Conservation (phyloP, 441 rosid genomes). For the Syzygium malaccense region DNA sequence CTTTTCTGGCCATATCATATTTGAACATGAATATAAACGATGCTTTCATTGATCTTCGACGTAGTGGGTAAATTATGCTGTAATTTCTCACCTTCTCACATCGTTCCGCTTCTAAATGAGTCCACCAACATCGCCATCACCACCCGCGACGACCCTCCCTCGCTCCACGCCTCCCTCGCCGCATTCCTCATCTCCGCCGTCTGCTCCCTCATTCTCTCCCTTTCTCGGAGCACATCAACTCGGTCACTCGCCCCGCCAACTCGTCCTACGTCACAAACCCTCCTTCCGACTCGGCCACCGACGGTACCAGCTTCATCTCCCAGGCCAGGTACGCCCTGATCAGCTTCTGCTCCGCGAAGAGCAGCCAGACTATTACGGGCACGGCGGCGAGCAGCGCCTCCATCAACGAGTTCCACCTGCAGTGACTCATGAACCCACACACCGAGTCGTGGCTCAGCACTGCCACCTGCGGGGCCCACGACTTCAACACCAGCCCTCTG, state of each 20-base stretch:
- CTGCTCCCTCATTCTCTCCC: not conserved
- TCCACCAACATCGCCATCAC: not conserved
- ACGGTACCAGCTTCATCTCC: constrained; percentile 28
- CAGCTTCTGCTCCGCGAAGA: constrained; percentile 30
- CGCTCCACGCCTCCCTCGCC: not conserved
- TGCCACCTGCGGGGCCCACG: constrained; percentile 19
- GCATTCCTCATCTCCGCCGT: not conserved
- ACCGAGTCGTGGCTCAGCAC: constrained; percentile 1
- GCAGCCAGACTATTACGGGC: constrained; percentile 37
- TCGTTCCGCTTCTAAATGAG: not conserved
- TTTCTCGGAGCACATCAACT: constrained; percentile 24
- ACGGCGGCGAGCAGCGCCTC: constrained; percentile 28
- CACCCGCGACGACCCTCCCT: constrained; percentile 11
- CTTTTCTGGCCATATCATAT: not conserved
- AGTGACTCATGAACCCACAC: constrained; percentile 6
- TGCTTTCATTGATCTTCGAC: not conserved
- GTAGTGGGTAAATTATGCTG: not conserved
- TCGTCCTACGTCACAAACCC: constrained; percentile 23
- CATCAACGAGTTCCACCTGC: constrained; percentile 19
- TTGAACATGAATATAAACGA: not conserved
- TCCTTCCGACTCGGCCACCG: constrained; percentile 11
- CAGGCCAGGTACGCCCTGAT: constrained; percentile 20
- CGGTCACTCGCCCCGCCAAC: constrained; percentile 24
- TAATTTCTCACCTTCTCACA: not conserved
- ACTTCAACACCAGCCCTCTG: constrained; percentile 24